Conservation (phyloP, 2,329 filamentous ascomycete genomes). For the Chrysosphaeria jannelii region DNA sequence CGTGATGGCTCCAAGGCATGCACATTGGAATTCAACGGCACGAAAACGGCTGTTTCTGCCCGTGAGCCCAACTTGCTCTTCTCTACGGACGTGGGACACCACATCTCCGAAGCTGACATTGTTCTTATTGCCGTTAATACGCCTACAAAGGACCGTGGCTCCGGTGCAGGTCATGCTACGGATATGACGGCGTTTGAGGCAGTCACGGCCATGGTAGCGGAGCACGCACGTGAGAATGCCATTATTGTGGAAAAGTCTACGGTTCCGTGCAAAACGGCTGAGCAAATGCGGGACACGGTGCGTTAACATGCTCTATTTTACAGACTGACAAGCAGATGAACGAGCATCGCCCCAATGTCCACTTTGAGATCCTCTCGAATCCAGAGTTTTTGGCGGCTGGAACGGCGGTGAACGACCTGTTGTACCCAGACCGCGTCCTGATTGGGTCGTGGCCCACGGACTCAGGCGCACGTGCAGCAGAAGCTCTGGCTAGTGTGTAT, state of each 20-base stretch:
- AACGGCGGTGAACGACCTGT: slow-evolving; percentile 40
- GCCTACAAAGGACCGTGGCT: slow-evolving; percentile 40
- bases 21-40: slow-evolving; percentile 10
- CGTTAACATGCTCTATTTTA: slow-evolving; percentile 5
- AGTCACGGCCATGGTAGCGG: slow-evolving; percentile 34
- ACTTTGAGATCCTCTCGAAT: slow-evolving; percentile 53
- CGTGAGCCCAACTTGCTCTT: slow-evolving; percentile 41
- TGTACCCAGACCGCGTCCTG: slow-evolving; percentile 40
- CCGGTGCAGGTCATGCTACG: slow-evolving; percentile 38
- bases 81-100: slow-evolving; percentile 30
- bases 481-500: slow-evolving; percentile 33
- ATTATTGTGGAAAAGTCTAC: slow-evolving; percentile 65
- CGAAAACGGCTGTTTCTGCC: slow-evolving; percentile 8
- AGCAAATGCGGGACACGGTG: slow-evolving; percentile 38
- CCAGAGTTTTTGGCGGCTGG: slow-evolving; percentile 59
- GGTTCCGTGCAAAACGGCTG: slow-evolving; percentile 44
- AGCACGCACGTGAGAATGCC: slow-evolving; percentile 30
- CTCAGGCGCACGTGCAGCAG: slow-evolving; percentile 28
- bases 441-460: slow-evolving; percentile 37
- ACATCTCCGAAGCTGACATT: slow-evolving; percentile 37
- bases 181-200: slow-evolving; percentile 45
- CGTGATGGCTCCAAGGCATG: slow-evolving; percentile 23
- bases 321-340: slow-evolving; percentile 13
- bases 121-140: slow-evolving; percentile 56
- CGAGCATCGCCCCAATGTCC: slow-evolving; percentile 26